These are phyloP conservation scores for Hericium coralloides DNA, from an alignment of 768 basidiomycete species.

Conservation along the genomic window DNA sequence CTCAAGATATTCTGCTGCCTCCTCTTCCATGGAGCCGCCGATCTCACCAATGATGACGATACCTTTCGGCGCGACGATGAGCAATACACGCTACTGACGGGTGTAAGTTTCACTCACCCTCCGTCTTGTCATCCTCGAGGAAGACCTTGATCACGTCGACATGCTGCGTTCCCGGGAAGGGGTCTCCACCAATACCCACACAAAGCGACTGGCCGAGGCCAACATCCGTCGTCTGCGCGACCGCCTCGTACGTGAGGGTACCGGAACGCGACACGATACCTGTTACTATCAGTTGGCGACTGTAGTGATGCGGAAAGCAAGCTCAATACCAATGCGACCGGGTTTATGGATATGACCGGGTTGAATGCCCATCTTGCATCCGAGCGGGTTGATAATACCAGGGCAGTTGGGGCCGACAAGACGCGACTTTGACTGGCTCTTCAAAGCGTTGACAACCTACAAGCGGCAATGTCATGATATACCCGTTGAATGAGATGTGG, in stretches of 20 bases:
- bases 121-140: slow-evolving; percentile 87
- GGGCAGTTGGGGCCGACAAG: slow-evolving; percentile 99
- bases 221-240: slow-evolving; percentile 91
- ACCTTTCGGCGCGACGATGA: slow-evolving; percentile 34
- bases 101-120: slow-evolving; percentile 45
- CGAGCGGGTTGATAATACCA: slow-evolving; percentile 92
- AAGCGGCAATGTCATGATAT: background rate
- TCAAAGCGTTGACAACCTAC: slow-evolving; percentile 89
- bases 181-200: slow-evolving; percentile 96
- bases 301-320: background rate
- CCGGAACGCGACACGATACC: slow-evolving; percentile 94
- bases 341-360: slow-evolving; percentile 97
- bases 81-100: background rate
- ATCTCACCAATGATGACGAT: slow-evolving; percentile 99
- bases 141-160: slow-evolving; percentile 94
- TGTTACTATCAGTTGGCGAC: slow-evolving; percentile 19
- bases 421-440: slow-evolving; percentile 88
- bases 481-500: background rate
- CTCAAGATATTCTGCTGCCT: slow-evolving; percentile 94
- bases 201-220: slow-evolving; percentile 96
- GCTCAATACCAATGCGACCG: slow-evolving; percentile 77
- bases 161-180: slow-evolving; percentile 94
- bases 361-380: slow-evolving; percentile 99
- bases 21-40: slow-evolving; percentile 98
- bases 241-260: slow-evolving; percentile 96